phyloP scores from a whole-genome alignment of 2,329 filamentous ascomycete species.

The Dactylellina cionopaga region DNA sequence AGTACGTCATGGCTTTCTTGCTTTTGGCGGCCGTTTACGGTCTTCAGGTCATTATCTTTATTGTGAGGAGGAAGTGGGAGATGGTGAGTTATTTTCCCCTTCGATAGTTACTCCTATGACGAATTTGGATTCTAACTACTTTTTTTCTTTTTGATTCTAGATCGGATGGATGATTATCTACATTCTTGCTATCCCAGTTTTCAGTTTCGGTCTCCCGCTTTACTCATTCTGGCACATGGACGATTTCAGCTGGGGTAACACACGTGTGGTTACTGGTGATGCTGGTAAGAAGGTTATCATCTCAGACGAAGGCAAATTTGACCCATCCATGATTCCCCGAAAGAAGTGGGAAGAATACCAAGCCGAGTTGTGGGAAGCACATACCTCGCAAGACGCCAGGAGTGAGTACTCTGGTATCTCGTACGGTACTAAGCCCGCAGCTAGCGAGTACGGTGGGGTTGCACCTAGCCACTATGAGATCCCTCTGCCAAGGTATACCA shows the following conservation, averaged over 20 bases:
- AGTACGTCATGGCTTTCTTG: conserved; percentile 79
- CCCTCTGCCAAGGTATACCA: conserved; percentile 66
- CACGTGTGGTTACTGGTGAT: conserved; percentile 94
- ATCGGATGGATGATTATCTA: conserved; percentile 99
- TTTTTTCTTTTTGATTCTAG: conserved; percentile 19
- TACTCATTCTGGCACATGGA: conserved; percentile 99
- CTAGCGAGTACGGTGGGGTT: conserved; percentile 64
- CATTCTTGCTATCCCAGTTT: conserved; percentile 87
- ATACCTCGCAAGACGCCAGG: conserved; percentile 81
- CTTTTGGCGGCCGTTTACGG: conserved; percentile 95
- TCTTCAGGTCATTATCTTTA: conserved; percentile 96
- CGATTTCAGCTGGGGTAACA: conserved; percentile 99
- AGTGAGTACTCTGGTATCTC: conserved; percentile 94
- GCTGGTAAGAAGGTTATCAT: conserved; percentile 91
- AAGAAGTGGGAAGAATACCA: conserved; percentile 99
- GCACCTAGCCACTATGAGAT: conserved; percentile 66
- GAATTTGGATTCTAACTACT: not conserved
- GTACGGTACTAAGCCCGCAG: conserved; percentile 82
- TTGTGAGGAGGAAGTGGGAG: conserved; percentile 95
- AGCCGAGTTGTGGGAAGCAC: conserved; percentile 94
- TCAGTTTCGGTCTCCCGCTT: conserved; percentile 86
- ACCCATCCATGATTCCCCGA: conserved; percentile 87
- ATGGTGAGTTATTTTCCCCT: conserved; percentile 67
- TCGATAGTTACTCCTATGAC: not conserved
- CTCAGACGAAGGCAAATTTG: conserved; percentile 97